These are phyloP conservation scores for Mangifera indica DNA, from an alignment of 345 rosid species.

Conservation along the genomic window DNA sequence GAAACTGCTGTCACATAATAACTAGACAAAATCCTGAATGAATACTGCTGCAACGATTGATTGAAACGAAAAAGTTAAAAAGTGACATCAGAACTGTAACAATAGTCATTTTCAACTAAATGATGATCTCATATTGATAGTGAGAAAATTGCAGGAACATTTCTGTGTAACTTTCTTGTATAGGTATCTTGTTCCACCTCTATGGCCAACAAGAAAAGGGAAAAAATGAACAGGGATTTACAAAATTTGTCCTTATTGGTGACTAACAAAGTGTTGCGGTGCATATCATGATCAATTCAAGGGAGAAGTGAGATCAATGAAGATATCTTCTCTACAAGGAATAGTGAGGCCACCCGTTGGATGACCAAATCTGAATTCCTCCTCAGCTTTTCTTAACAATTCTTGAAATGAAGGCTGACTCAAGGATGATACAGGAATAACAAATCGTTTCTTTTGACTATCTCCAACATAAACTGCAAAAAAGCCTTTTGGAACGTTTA, in stretches of 20 bases:
- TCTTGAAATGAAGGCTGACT: constrained; percentile 27
- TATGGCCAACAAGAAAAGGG: neutral
- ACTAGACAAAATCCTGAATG: neutral
- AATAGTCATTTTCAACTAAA: neutral
- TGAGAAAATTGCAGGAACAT: neutral
- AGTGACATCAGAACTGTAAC: neutral
- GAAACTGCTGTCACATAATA: neutral
- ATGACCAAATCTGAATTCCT: constrained; percentile 41
- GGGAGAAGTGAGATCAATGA: constrained; percentile 32
- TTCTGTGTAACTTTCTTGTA: neutral
- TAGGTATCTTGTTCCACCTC: neutral
- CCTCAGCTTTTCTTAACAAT: constrained; percentile 32
- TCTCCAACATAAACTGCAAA: constrained; percentile 33
- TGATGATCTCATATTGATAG: neutral
- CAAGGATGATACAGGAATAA: constrained; percentile 32
- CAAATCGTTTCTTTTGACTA: constrained; percentile 24
- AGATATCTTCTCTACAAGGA: constrained; percentile 44
- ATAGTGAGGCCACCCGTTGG: constrained; percentile 45
- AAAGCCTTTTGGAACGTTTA: constrained; percentile 25
- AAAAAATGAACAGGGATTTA: constrained; percentile 19
- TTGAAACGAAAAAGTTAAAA: neutral
- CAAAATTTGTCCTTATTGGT: constrained; percentile 13
- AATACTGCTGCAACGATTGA: neutral
- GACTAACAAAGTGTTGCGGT: neutral
- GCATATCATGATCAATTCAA: constrained; percentile 1